Base-by-base conservation (phyloP, 345 rosid species). In the Heritiera littoralis region DNA sequence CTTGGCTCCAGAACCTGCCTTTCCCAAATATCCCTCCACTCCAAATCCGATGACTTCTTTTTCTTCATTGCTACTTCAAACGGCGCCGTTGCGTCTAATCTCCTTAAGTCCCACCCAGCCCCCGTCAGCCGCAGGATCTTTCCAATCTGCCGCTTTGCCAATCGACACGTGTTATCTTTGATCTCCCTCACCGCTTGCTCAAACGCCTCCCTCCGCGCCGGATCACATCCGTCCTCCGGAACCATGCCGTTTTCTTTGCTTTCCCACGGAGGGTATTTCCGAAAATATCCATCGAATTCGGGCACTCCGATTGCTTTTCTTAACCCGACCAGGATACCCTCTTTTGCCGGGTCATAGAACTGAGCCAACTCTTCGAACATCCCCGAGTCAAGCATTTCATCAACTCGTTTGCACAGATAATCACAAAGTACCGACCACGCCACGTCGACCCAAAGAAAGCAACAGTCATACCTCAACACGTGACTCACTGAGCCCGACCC, bases 271-370 rank as follows among this genome's bases (percentile, higher is more conserved):
- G 89, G 94, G 81, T 84, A 83, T 74, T 38, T 74, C 78, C 78
- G 80, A 43, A 94, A 96, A 83, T 87, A 92, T 1, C 63, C 55
- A 51, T 89, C 89, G 73, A 96, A 92, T 89, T 96, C 98, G 48
- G 97, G 97, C 14, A 96, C 97, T 3, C 99, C 98, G 58, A 96
- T 96, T 17, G 99, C 95, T 59, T 90, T 96, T 78, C 89, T 76
- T 48, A 96, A 61, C 74, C 98, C 97, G 23, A 61, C 75, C 74
- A 76, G 87, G 76, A 17, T 23, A 40, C 75, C 13, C 32, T 80
- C 54, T 64, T 80, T 66, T 0, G 28, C 74, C 61, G 89, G 85
- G 68, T 86, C 79, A 83, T 86, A 92, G 45, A 86, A 91, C 78
- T 75, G 67, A 6, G 81, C 78, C 28, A 96, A 68, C 86, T 96